Percentiles rank a stretch among this genome's conserved stretches.
These are phyloP conservation scores for Ilex asprella DNA, from an alignment of 257 asterid genomes.

Conservation along the genomic window DNA sequence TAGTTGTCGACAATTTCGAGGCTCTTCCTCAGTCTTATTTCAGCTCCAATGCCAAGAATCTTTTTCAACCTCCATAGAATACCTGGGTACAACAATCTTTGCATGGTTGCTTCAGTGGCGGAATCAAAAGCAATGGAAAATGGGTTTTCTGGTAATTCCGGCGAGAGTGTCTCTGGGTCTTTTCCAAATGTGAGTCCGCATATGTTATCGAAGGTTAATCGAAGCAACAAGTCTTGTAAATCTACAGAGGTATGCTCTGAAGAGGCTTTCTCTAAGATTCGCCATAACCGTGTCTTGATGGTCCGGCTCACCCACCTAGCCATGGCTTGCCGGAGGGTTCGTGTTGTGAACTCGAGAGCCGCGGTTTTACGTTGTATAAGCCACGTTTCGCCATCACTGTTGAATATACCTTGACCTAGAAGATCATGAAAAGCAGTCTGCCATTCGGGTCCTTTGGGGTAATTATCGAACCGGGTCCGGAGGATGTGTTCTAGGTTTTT, in stretches of 20 bases:
- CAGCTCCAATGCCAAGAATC: conserved; percentile 47
- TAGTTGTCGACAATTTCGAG: conserved; percentile 59
- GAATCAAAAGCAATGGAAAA: conserved; percentile 70
- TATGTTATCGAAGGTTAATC: conserved; percentile 73
- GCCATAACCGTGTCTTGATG: conserved; percentile 65
- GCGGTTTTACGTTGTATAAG: conserved; percentile 78
- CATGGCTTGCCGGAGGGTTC: conserved; percentile 94
- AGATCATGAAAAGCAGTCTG: conserved; percentile 84
- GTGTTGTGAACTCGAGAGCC: conserved; percentile 76
- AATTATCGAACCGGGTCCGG: conserved; percentile 71
- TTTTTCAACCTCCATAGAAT: conserved; percentile 70
- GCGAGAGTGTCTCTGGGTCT: conserved; percentile 75
- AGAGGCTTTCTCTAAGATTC: conserved; percentile 56
- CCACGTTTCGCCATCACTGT: conserved; percentile 88
- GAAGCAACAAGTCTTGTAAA: conserved; percentile 61
- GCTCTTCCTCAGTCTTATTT: conserved; percentile 38
- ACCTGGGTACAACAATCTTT: conserved; percentile 61
- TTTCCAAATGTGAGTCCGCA: conserved; percentile 83
- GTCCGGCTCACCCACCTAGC: conserved; percentile 89
- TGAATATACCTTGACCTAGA: conserved; percentile 76
- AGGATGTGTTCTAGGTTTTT: conserved; percentile 76
- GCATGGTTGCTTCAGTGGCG: conserved; percentile 80
- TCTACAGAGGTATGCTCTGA: conserved; percentile 40
- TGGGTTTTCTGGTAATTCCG: conserved; percentile 67
- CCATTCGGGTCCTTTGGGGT: conserved; percentile 85